Evolutionary conservation across 495 filamentous ascomycete species (phyloP).

Genomic region (Penicillium longicatenatum): DNA sequence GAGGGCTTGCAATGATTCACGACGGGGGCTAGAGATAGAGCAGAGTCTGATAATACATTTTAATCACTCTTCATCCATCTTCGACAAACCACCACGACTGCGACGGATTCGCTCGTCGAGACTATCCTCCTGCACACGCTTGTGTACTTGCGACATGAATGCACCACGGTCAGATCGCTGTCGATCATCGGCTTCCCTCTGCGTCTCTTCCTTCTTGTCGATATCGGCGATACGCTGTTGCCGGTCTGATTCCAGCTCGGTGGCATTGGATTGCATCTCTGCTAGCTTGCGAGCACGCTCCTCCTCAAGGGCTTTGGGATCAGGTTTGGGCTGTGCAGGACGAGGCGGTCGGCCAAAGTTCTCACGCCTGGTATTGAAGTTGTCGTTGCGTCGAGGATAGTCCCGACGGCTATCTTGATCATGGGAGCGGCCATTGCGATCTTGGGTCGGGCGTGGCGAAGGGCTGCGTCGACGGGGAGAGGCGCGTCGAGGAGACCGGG

Average conservation of each 20-base stretch:
- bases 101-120: slow-evolving; percentile 46
- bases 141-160: slow-evolving; percentile 45
- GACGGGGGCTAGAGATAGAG: neutral
- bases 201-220: slow-evolving; percentile 62
- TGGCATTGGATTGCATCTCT: slow-evolving; percentile 87
- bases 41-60: neutral
- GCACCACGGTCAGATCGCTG: slow-evolving; percentile 44
- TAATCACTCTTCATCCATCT: slow-evolving; percentile 29
- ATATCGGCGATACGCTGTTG: slow-evolving; percentile 69
- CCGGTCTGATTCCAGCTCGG: slow-evolving; percentile 73
- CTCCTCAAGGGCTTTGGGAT: slow-evolving; percentile 35
- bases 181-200: slow-evolving; percentile 62
- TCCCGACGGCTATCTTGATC: slow-evolving; percentile 19
- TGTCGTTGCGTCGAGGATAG: slow-evolving; percentile 15
- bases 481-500: slow-evolving; percentile 27
- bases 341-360: slow-evolving; percentile 22
- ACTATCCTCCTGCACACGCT: slow-evolving; percentile 42
- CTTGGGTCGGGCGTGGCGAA: slow-evolving; percentile 11
- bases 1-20: neutral
- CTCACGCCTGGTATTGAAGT: slow-evolving; percentile 20
- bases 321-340: slow-evolving; percentile 15
- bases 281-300: slow-evolving; percentile 65
- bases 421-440: slow-evolving; percentile 14
- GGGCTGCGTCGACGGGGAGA: slow-evolving; percentile 8
- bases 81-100: slow-evolving; percentile 41